Evolutionary conservation across 1,139 yeast species (phyloP).

Genomic region (Wickerhamiella infanticola): DNA sequence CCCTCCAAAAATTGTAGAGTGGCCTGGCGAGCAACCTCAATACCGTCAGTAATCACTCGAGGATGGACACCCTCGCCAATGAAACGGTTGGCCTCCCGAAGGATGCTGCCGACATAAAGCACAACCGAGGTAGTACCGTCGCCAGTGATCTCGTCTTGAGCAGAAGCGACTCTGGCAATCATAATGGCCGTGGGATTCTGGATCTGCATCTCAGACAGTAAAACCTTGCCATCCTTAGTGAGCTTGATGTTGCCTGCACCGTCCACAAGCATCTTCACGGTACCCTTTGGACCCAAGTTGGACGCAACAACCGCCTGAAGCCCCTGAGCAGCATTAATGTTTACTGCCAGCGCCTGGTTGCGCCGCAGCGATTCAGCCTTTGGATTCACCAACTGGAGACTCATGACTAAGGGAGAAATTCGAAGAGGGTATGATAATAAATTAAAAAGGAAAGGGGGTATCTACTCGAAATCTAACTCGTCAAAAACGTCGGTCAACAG

Average conservation of each 20-base stretch:
- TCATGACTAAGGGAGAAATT: conserved; percentile 8
- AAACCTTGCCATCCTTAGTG: conserved; percentile 93
- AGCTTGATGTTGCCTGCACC: conserved; percentile 92
- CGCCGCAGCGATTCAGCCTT: conserved; percentile 93
- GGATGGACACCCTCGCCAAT: conserved; percentile 94
- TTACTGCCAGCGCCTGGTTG: conserved; percentile 87
- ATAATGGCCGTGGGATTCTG: conserved; percentile 99
- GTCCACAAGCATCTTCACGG: conserved; percentile 88
- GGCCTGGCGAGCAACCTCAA: conserved; percentile 73
- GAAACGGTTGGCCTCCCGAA: conserved; percentile 88
- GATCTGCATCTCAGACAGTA: conserved; percentile 92
- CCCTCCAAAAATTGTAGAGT: conserved; percentile 52
- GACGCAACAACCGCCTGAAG: conserved; percentile 82
- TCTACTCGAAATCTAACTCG: neutral
- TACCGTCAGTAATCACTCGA: conserved; percentile 85
- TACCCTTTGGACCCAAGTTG: conserved; percentile 94
- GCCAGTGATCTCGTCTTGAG: conserved; percentile 97
- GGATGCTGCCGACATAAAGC: conserved; percentile 80
- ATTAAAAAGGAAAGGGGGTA: no score
- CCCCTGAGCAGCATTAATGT: conserved; percentile 93
- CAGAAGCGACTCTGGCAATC: conserved; percentile 96
- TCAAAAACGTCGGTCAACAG: conserved; percentile 29
- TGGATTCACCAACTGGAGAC: conserved; percentile 85
- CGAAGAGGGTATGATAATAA: no score
- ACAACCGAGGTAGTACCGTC: conserved; percentile 99